Evolutionary conservation across 2,329 filamentous ascomycete genomes (phyloP).

Genomic region (Aspergillus glaucus): DNA sequence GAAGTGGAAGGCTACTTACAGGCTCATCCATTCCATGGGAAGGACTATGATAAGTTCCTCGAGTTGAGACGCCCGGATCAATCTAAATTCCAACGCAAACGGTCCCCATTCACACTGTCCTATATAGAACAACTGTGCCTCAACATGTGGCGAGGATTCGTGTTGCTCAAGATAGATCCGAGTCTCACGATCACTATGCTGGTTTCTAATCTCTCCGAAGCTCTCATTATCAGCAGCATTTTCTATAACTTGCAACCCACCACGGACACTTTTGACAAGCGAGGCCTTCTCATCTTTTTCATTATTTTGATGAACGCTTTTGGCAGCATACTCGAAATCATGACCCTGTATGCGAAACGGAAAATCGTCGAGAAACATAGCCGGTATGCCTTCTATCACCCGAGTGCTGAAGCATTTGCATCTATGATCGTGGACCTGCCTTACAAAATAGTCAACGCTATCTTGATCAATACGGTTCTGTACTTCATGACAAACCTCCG

Average conservation of each 20-base stretch:
- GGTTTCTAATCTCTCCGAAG: conserved; percentile 65
- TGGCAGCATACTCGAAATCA: conserved; percentile 42
- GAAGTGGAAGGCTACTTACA: conserved; percentile 42
- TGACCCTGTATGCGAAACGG: conserved; percentile 80
- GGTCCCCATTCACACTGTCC: too few relatives aligned
- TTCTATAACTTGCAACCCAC: conserved; percentile 67
- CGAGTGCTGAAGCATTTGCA: conserved; percentile 75
- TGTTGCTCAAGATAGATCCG: conserved; percentile 68
- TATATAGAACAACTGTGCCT: conserved; percentile 39
- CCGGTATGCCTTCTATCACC: conserved; percentile 86
- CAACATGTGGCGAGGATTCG: conserved; percentile 75
- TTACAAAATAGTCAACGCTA: conserved; percentile 67
- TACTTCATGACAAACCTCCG: conserved; percentile 86
- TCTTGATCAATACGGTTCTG: conserved; percentile 70
- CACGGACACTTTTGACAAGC: conserved; percentile 69
- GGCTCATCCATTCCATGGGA: conserved; percentile 21
- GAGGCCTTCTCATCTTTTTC: conserved; percentile 79
- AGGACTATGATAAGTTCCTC: too few relatives aligned
- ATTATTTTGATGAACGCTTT: too few relatives aligned
- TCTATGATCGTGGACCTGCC: conserved; percentile 84
- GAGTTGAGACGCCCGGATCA: too few relatives aligned
- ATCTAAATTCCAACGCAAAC: too few relatives aligned
- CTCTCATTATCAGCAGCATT: conserved; percentile 70
- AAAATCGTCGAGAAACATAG: conserved; percentile 87
- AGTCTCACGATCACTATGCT: conserved; percentile 63